Evolutionary conservation across 495 filamentous ascomycete species (phyloP).

Genomic region (Podospora fimiseda): DNA sequence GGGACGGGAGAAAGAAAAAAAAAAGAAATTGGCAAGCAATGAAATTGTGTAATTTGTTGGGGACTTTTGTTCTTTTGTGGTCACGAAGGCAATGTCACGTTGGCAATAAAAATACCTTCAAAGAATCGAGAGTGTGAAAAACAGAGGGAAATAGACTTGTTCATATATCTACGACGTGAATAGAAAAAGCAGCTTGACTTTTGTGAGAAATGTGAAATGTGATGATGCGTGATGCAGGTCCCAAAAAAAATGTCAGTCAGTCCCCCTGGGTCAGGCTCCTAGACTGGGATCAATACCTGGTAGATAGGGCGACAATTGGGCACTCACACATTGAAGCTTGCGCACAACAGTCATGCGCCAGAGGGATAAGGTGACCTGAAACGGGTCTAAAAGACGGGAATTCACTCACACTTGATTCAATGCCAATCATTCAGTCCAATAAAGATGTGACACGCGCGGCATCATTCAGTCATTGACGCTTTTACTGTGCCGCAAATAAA

Average conservation of each 20-base stretch:
- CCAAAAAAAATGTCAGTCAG: constrained; percentile 13
- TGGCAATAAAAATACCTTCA: not conserved
- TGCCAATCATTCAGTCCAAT: constrained; percentile 22
- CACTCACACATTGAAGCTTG: constrained; percentile 26
- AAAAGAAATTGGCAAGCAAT: too few species aligned
- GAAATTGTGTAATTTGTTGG: too few species aligned
- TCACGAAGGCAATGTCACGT: not conserved
- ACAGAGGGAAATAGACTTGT: not conserved
- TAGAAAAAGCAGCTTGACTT: not conserved
- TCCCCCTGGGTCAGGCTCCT: not conserved
- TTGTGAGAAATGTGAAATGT: not conserved
- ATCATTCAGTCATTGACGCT: not conserved
- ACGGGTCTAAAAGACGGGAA: constrained; percentile 25
- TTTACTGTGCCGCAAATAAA: not conserved
- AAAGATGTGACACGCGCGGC: constrained; percentile 21
- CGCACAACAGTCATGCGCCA: constrained; percentile 21
- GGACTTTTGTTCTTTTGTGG: too few species aligned
- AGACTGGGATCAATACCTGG: constrained; percentile 1
- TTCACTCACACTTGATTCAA: too few species aligned
- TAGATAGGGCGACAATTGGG: constrained; percentile 20
- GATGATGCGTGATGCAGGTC: not conserved
- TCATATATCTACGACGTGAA: not conserved
- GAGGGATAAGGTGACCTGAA: constrained; percentile 25
- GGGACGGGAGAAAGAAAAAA: too few species aligned
- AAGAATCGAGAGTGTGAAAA: not conserved